Base-by-base conservation (phyloP, 2,329 filamentous ascomycete genomes). In the Diaporthe vexans region DNA sequence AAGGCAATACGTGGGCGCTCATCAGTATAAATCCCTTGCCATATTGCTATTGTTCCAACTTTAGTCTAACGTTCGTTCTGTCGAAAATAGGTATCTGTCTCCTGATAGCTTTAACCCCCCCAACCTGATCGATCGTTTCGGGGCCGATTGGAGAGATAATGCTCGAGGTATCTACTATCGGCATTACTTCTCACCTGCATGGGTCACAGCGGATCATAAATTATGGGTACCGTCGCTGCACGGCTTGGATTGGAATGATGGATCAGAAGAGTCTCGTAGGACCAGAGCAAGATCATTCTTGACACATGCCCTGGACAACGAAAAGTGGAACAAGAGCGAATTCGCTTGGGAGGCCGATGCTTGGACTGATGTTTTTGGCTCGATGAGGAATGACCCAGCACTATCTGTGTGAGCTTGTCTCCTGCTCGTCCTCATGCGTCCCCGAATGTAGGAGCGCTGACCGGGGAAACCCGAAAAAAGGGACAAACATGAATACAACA, bases 101-200 rank as follows among this genome's bases (percentile, higher is more conserved):
- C 51, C 51, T 15, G 51, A 13, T 17, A 2, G 4, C 3, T 54
- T 26, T 24, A 4, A 4, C n/a, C n/a, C 51, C 26, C 51, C 51
- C 24, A 3, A 7, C 4, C 11, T 54, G 1, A 17, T 54, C 51
- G 51, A 54, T 54, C 51, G 51, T 11, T 54, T 54, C 24, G 51
- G 51, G 11, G 51, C 21, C 24, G 51, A 54, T 26, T 54, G 51
- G 51, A 13, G 51, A 17, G 15, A 15, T n/a, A 54, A 54, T 13
- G 51, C 51, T 26, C 51, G 51, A 54, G 51, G 51, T 54, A 54
- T 54, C 24, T 54, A 54, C 6, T 54, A 54, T 54, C 51, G 51
- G n/a, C 51, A 54, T 26, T 7, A 54, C 51, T 54, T n/a, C 51
- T 54, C 51, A 26, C 51, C 51, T 54, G 51, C n/a, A 54, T 54